Percentiles rank a stretch among this genome's conserved stretches.
Conservation (phyloP, 257 asterid species). For the Oldenlandia corymbosa region DNA sequence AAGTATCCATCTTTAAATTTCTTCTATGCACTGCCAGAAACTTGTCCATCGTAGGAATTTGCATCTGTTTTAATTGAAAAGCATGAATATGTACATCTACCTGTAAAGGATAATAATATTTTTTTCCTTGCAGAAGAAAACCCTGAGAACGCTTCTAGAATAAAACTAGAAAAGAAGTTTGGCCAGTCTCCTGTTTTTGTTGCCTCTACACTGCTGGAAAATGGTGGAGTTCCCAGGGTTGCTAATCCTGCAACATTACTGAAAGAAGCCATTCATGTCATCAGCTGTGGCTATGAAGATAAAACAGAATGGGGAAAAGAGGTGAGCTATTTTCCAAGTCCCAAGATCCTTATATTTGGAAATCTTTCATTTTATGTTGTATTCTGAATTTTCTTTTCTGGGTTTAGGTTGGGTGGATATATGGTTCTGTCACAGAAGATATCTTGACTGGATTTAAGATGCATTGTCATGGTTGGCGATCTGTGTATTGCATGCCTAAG, state of each 20-base stretch:
- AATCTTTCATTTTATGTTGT: neutral
- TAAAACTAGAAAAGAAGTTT: conserved; percentile 69
- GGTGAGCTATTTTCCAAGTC: conserved; percentile 29
- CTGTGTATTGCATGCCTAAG: conserved; percentile 82
- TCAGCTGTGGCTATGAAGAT: conserved; percentile 89
- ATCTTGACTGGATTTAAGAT: conserved; percentile 92
- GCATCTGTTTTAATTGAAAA: neutral
- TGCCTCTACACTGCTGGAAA: conserved; percentile 61
- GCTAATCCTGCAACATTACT: conserved; percentile 42
- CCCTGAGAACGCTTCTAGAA: conserved; percentile 36
- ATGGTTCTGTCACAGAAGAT: conserved; percentile 93
- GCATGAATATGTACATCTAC: neutral
- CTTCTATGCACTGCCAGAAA: neutral
- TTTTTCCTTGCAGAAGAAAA: conserved; percentile 35
- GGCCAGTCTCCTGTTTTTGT: conserved; percentile 84
- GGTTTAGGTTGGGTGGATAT: conserved; percentile 90
- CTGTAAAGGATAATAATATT: neutral
- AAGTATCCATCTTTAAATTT: neutral
- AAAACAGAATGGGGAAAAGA: conserved; percentile 98
- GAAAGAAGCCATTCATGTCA: conserved; percentile 89
- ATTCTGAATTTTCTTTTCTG: conserved; percentile 3
- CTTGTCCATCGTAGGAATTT: neutral
- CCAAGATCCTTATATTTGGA: neutral
- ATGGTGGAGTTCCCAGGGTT: conserved; percentile 52
- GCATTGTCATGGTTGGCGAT: conserved; percentile 98